Evolutionary conservation across 2,329 filamentous ascomycete species (phyloP).

Genomic region (Scleromitrula shiraiana): DNA sequence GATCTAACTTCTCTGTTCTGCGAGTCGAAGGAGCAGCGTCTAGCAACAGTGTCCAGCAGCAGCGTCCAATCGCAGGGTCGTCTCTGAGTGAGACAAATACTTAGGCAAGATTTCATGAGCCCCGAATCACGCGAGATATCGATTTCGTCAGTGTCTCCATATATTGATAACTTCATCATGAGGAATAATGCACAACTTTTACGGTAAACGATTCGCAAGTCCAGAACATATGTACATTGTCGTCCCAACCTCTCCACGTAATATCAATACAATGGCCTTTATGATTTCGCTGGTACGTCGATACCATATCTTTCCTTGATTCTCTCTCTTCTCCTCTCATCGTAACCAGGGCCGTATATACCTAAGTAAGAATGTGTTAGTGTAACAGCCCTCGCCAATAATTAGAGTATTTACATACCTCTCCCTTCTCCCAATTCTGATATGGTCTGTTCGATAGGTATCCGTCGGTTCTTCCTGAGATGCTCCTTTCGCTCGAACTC

Average conservation of each 20-base stretch:
- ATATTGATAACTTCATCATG: no score
- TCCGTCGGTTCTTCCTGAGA: slow-evolving; percentile 52
- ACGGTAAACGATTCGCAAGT: slow-evolving; percentile 1
- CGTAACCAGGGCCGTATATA: slow-evolving; percentile 59
- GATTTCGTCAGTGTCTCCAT: no score
- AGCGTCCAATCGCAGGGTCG: no score
- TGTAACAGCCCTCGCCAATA: background rate
- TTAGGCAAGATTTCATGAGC: no score
- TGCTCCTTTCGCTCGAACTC: slow-evolving; percentile 57
- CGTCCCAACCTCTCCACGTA: slow-evolving; percentile 3
- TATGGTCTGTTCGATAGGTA: slow-evolving; percentile 57
- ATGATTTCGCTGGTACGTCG: slow-evolving; percentile 42
- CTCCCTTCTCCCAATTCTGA: slow-evolving; percentile 61
- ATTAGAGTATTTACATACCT: slow-evolving; percentile 40
- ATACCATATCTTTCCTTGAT: slow-evolving; percentile 64
- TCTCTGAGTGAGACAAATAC: no score
- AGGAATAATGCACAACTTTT: background rate
- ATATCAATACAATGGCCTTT: slow-evolving; percentile 9
- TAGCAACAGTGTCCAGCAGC: no score
- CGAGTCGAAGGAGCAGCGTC: no score
- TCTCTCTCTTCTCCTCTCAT: slow-evolving; percentile 57
- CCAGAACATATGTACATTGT: slow-evolving; percentile 10
- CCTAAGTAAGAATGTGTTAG: slow-evolving; percentile 37
- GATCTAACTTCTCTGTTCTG: no score
- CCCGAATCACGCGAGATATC: no score